Evolutionary conservation across 495 filamentous ascomycete genomes (phyloP).

Genomic region (Aspergillus diversus): DNA sequence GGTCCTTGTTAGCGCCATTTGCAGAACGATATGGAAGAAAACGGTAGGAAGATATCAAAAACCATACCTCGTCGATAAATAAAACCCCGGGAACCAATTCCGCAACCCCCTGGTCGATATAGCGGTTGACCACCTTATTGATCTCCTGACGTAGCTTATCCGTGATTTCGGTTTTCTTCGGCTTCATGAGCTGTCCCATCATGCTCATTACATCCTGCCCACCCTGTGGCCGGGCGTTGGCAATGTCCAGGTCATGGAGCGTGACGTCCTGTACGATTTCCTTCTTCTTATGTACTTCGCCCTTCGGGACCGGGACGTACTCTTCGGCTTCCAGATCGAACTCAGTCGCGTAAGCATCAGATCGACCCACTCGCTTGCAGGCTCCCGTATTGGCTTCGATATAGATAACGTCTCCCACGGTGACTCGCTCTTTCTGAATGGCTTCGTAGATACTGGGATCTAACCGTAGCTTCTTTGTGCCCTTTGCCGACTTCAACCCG

Average conservation of each 20-base stretch:
- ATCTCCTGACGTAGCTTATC: constrained; percentile 95
- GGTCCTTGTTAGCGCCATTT: constrained; percentile 6
- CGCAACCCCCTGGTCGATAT: constrained; percentile 97
- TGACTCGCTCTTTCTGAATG: constrained; percentile 96
- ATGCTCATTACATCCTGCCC: constrained; percentile 99
- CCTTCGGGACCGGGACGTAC: constrained; percentile 97
- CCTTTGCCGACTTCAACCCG: constrained; percentile 85
- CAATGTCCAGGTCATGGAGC: constrained; percentile 93
- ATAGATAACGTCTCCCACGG: constrained; percentile 96
- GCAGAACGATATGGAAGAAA: not conserved
- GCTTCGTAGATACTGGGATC: constrained; percentile 99
- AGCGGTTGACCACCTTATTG: constrained; percentile 97
- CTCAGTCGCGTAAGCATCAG: constrained; percentile 95
- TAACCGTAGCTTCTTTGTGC: constrained; percentile 93
- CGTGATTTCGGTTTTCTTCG: constrained; percentile 97
- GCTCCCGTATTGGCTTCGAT: constrained; percentile 98
- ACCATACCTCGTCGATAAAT: constrained; percentile 93
- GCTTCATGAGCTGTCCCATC: constrained; percentile 99
- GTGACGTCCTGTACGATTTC: constrained; percentile 99
- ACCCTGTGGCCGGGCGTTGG: constrained; percentile 90
- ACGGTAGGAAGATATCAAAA: not conserved
- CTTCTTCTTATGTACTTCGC: constrained; percentile 99
- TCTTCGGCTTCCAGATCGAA: constrained; percentile 99
- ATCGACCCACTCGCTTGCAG: constrained; percentile 93
- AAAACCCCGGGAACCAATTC: constrained; percentile 96